phyloP scores from a whole-genome alignment of 306 rosid genomes.

The Senna siamea region DNA sequence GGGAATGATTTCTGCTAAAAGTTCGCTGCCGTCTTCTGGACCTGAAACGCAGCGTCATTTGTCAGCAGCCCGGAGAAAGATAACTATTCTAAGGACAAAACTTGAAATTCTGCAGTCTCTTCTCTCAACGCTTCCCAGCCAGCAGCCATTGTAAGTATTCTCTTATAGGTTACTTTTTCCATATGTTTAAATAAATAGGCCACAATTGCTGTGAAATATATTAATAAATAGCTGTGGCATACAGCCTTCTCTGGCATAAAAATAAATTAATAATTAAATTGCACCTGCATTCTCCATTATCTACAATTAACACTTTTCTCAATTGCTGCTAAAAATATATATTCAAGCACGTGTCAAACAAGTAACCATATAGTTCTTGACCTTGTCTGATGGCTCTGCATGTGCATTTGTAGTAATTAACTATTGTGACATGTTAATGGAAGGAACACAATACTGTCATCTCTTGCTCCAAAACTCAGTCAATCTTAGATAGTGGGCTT shows the following conservation, averaged over 20 bases:
- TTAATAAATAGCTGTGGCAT: background rate
- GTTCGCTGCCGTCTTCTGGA: conserved; percentile 49
- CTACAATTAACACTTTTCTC: background rate
- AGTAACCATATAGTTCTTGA: background rate
- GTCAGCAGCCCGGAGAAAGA: conserved; percentile 50
- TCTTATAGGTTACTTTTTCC: background rate
- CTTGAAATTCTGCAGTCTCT: conserved; percentile 52
- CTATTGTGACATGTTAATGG: background rate
- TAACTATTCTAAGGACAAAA: conserved; percentile 51
- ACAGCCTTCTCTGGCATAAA: background rate
- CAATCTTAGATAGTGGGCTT: background rate
- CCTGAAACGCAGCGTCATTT: conserved; percentile 51
- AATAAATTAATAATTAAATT: background rate
- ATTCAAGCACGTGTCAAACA: background rate
- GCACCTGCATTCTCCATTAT: background rate
- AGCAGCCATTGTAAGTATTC: conserved; percentile 44
- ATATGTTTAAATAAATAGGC: background rate
- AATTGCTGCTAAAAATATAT: background rate
- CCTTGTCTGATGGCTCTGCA: background rate
- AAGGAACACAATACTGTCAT: background rate
- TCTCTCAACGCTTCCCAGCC: conserved; percentile 41
- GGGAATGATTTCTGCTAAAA: conserved; percentile 46
- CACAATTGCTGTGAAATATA: background rate
- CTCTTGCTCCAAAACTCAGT: background rate
- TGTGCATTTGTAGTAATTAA: background rate